Evolutionary conservation across 177 flowering plant genomes (phyloP).

Genomic region (Vitis hybrid): DNA sequence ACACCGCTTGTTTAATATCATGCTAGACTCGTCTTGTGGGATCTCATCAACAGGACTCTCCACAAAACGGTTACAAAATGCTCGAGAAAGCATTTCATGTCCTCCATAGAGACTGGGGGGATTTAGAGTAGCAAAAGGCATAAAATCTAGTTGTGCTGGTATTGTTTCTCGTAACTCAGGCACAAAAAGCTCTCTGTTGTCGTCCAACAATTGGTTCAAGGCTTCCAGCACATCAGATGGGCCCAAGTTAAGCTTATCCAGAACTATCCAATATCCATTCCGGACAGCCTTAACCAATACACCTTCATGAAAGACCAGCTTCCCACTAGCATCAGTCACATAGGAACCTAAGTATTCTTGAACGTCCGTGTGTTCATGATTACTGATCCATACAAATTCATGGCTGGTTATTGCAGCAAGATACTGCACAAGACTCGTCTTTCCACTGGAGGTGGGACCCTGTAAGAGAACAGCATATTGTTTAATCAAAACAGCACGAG

Average conservation of each 20-base stretch:
- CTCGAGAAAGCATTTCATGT: conserved; percentile 93
- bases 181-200: conserved; percentile 90
- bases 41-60: conserved; percentile 97
- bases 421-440: conserved; percentile 92
- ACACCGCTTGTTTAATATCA: conserved; percentile 65
- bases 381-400: conserved; percentile 90
- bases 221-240: conserved; percentile 98
- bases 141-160: conserved; percentile 85
- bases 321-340: conserved; percentile 73
- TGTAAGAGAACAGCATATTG: conserved; percentile 93
- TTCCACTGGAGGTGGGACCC: conserved; percentile 99
- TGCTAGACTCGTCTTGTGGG: conserved; percentile 71
- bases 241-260: conserved; percentile 96
- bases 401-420: conserved; percentile 83
- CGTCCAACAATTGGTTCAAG: conserved; percentile 85
- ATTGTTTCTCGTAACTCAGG: conserved; percentile 80
- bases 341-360: conserved; percentile 96
- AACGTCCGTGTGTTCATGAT: conserved; percentile 95
- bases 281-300: conserved; percentile 87
- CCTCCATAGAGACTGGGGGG: conserved; percentile 92
- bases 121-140: conserved; percentile 98
- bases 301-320: conserved; percentile 91
- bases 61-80: conserved; percentile 94
- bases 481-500: conserved; percentile 71
- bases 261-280: conserved; percentile 85